Percentiles rank a stretch among this genome's conserved stretches.
phyloP scores from a whole-genome alignment of 2,329 filamentous ascomycete species.

The Arachnomyces sp. region DNA sequence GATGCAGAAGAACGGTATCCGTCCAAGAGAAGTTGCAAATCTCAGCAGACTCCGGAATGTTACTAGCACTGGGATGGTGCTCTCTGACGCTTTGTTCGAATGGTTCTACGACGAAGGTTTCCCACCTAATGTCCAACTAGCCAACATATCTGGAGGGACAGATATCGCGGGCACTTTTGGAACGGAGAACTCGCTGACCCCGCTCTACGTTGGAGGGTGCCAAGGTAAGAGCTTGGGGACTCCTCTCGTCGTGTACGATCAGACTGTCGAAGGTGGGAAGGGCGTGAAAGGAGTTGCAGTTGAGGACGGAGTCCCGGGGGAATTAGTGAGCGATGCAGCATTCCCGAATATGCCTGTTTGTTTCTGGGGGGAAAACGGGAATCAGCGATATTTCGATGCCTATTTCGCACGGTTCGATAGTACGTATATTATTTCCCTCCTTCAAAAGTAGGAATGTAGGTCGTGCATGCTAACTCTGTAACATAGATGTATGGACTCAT shows the following conservation, averaged over 20 bases:
- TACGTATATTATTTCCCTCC: constrained; percentile 7
- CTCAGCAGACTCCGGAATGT: constrained; percentile 55
- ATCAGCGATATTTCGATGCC: constrained; percentile 45
- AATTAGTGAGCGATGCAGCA: constrained; percentile 60
- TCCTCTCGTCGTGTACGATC: constrained; percentile 54
- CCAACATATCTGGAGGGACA: constrained; percentile 69
- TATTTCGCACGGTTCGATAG: constrained; percentile 54
- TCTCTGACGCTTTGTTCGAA: constrained; percentile 66
- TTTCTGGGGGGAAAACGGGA: constrained; percentile 49
- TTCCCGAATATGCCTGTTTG: constrained; percentile 70
- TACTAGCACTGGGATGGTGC: constrained; percentile 71
- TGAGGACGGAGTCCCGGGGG: constrained; percentile 59
- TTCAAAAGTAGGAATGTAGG: constrained; percentile 58
- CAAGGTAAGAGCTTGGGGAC: constrained; percentile 47
- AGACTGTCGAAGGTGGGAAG: constrained; percentile 37
- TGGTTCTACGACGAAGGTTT: constrained; percentile 73
- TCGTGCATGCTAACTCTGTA: constrained; percentile 16
- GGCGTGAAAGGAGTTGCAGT: constrained; percentile 44
- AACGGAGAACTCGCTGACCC: constrained; percentile 57
- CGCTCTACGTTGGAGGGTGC: constrained; percentile 53
- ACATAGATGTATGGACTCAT: constrained; percentile 63
- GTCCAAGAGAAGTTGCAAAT: constrained; percentile 55
- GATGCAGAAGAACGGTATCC: constrained; percentile 55
- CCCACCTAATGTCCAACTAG: constrained; percentile 56
- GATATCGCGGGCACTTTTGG: constrained; percentile 49